Percentiles rank a stretch among this genome's conserved stretches.
These are phyloP conservation scores for Aspergillus bertholletiae DNA, from an alignment of 495 filamentous ascomycete genomes.

Conservation along the genomic window DNA sequence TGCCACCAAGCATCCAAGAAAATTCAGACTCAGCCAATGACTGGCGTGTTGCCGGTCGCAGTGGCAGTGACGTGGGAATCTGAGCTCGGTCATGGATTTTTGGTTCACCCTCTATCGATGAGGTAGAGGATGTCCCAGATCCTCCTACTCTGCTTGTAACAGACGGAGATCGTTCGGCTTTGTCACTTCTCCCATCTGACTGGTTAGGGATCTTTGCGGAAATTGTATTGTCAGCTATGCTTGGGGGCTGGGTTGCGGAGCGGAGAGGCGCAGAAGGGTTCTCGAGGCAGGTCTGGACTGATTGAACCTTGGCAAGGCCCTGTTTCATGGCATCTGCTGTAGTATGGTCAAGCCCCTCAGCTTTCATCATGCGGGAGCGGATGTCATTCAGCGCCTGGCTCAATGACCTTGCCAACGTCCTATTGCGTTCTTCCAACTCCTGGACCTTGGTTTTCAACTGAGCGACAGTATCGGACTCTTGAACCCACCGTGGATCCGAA, in stretches of 20 bases:
- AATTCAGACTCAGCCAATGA: conserved; percentile 79
- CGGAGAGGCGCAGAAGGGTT: conserved; percentile 53
- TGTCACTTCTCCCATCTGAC: conserved; percentile 2
- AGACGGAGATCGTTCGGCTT: conserved; percentile 1
- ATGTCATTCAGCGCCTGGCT: conserved; percentile 68
- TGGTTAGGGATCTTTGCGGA: background rate
- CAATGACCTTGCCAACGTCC: conserved; percentile 67
- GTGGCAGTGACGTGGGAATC: conserved; percentile 9
- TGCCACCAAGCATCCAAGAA: conserved; percentile 88
- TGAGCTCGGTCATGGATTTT: conserved; percentile 10
- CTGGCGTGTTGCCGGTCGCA: conserved; percentile 12
- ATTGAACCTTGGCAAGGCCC: conserved; percentile 69
- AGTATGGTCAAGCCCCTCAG: conserved; percentile 48
- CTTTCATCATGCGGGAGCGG: conserved; percentile 39
- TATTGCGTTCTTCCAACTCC: conserved; percentile 65
- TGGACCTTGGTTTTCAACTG: conserved; percentile 34
- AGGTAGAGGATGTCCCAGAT: conserved; percentile 2
- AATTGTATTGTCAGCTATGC: conserved; percentile 2
- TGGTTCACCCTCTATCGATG: conserved; percentile 7
- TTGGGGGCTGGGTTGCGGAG: conserved; percentile 2
- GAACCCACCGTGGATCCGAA: conserved; percentile 5
- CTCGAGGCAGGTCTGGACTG: conserved; percentile 73
- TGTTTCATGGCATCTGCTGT: conserved; percentile 28
- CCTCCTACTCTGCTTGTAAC: background rate
- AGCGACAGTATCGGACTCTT: background rate